These are phyloP conservation scores for Ehretia macrophylla DNA, from an alignment of 257 asterid species.

Conservation along the genomic window DNA sequence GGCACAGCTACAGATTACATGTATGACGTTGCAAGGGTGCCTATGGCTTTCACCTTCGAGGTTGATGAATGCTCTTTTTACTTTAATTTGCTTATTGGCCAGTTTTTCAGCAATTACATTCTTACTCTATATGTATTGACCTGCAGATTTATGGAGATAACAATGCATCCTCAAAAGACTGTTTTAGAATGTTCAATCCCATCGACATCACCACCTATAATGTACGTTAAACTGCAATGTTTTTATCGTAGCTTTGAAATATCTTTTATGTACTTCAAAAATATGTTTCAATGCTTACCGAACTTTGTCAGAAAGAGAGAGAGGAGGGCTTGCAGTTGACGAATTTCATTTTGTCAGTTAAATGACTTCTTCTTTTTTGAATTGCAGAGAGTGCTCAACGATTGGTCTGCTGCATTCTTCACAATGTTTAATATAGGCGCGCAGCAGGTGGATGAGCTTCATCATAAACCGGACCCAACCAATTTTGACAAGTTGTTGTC, in stretches of 20 bases:
- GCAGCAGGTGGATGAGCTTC: conserved; percentile 60
- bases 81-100: conserved; percentile 4
- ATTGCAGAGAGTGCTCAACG: conserved; percentile 76
- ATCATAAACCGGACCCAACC: conserved; percentile 42
- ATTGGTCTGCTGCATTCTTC: conserved; percentile 91
- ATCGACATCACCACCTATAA: conserved; percentile 74
- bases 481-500: conserved; percentile 66
- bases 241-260: not conserved
- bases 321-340: no score
- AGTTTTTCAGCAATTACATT: not conserved
- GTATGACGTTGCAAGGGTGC: conserved; percentile 90
- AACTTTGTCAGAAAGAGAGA: not conserved
- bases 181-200: conserved; percentile 98
- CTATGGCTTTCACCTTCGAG: conserved; percentile 98
- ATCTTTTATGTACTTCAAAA: not conserved
- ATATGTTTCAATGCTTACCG: no score
- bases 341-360: no score
- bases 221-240: conserved; percentile 32
- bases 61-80: conserved; percentile 27
- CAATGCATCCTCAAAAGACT: conserved; percentile 79
- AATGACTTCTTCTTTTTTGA: conserved; percentile 4
- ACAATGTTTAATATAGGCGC: conserved; percentile 73
- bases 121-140: conserved; percentile 7
- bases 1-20: conserved; percentile 98
- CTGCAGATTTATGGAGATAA: conserved; percentile 90